Evolutionary conservation across 129 eudicot species (phyloP), one percentile per base, ranked within the genome.

Genomic region (Pseudognaphalium luteoalbum): DNA sequence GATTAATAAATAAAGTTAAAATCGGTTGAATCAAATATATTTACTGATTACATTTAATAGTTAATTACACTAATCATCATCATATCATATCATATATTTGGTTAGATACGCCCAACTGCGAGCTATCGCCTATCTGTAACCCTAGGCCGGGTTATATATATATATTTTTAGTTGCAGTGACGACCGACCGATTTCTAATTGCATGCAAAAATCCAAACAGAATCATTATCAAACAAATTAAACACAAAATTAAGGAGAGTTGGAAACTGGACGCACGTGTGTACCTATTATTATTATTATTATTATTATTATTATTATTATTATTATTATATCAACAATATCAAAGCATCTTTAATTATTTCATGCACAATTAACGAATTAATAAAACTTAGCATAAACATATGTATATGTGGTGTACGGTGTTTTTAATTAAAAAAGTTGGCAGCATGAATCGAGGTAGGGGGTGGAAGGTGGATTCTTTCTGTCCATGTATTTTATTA

Each of bases 231-330:
- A 71, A 52, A 71, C 50, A 32, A 14, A 47, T 14, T 47, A 0
- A 17, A 32, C 21, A 52, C 65, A 52, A 72, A 70, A n/a, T n/a
- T n/a, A n/a, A 16, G 41, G 25, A 68, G 74, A 68, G 74, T 54
- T 70, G 73, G 51, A 50, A 41, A 51, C 19, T 51, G 76, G 47
- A 61, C 62, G 76, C 82, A 78, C 82, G 82, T 78, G 81, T 58
- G 76, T 57, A 12, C 7, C n/a, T 6, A 56, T 59, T 16, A 17
- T 50, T 37, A 2, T 47, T 6, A 35, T 35, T 37, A 2, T 47
- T 6, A 35, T 35, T 37, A 2, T 47, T 6, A 35, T 35, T n/a
- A n/a, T n/a, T 6, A 56, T 59, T 16, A 17, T 50, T 6, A 56
- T 59, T 16, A 17, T 50, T 37, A 2, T 47, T 6, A 35, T 35